A percentile compares a stretch with the other conserved stretches of the same genome.
phyloP scores from a whole-genome alignment of 768 basidiomycete species.

The Trametopsis cervina region DNA sequence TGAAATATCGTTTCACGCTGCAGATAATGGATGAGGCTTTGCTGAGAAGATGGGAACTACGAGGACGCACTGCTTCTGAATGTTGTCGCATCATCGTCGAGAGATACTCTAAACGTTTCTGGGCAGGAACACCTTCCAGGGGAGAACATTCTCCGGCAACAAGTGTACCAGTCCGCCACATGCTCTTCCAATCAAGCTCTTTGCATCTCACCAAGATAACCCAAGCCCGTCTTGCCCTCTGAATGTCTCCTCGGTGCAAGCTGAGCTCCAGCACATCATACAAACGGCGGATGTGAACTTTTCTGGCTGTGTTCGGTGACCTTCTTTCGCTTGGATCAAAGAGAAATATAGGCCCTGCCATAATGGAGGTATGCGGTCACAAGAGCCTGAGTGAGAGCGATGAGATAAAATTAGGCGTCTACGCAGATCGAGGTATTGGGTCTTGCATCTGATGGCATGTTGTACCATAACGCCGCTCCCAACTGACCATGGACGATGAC shows the following conservation, averaged over 20 bases:
- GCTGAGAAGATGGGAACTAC: too few relatives aligned
- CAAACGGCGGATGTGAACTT: constrained; percentile 66
- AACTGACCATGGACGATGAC: constrained; percentile 57
- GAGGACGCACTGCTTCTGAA: constrained; percentile 50
- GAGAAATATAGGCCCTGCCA: constrained; percentile 37
- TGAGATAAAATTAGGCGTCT: too few relatives aligned
- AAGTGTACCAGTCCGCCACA: constrained; percentile 65
- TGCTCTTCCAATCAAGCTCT: constrained; percentile 65
- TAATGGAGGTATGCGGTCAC: not conserved
- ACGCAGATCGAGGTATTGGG: too few relatives aligned
- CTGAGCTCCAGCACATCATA: constrained; percentile 69
- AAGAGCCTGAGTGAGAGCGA: not conserved
- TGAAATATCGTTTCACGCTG: constrained; percentile 72
- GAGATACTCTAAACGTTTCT: constrained; percentile 50
- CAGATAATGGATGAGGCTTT: not conserved
- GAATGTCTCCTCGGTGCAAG: constrained; percentile 58
- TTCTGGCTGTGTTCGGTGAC: constrained; percentile 46
- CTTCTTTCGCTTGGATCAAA: constrained; percentile 54
- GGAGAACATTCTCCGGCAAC: constrained; percentile 24
- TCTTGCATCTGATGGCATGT: too few relatives aligned
- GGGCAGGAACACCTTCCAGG: constrained; percentile 22
- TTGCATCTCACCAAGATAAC: constrained; percentile 68
- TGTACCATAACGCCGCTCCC: too few relatives aligned
- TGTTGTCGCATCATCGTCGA: constrained; percentile 65
- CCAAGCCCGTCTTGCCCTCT: constrained; percentile 65